Percentiles rank a stretch among this genome's conserved stretches.
Conservation (phyloP, 2,329 filamentous ascomycete species). For the Pseudocercospora fijiensis region DNA sequence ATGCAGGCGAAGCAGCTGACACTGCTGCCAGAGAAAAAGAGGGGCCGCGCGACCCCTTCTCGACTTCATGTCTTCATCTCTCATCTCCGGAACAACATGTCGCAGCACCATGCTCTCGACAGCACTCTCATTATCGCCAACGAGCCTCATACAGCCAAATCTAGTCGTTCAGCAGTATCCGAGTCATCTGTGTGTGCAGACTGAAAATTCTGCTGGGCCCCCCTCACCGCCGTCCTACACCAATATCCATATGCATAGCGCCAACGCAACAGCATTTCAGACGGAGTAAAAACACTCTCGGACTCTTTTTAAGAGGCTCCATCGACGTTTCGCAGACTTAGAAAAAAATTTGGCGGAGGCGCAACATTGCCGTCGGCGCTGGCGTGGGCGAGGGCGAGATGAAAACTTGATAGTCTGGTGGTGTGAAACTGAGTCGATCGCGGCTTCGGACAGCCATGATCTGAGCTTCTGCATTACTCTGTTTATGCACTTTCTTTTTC, state of each 20-base stretch:
- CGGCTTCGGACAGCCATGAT: neutral
- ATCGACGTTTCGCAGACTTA: neutral
- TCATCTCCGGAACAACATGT: neutral
- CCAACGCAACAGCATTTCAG: neutral
- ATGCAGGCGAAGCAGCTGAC: neutral
- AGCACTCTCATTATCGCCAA: neutral
- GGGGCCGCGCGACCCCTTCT: neutral
- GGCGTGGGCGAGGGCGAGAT: neutral
- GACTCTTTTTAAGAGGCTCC: neutral
- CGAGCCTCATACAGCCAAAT: neutral
- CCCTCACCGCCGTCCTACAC: neutral
- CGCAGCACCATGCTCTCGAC: neutral
- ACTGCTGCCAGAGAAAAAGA: neutral
- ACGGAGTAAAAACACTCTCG: neutral
- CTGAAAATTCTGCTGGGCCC: neutral
- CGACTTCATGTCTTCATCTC: constrained; percentile 12
- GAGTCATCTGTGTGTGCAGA: neutral
- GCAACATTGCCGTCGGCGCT: neutral
- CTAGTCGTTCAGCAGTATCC: neutral
- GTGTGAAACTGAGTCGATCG: neutral
- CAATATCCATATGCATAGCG: neutral
- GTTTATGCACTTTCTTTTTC: neutral
- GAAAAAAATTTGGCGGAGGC: neutral
- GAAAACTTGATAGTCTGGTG: too few species aligned
- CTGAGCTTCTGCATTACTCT: neutral